Percentiles rank a stretch among this genome's conserved stretches.
Conservation (phyloP, 257 asterid species). For the Vinca minor region DNA sequence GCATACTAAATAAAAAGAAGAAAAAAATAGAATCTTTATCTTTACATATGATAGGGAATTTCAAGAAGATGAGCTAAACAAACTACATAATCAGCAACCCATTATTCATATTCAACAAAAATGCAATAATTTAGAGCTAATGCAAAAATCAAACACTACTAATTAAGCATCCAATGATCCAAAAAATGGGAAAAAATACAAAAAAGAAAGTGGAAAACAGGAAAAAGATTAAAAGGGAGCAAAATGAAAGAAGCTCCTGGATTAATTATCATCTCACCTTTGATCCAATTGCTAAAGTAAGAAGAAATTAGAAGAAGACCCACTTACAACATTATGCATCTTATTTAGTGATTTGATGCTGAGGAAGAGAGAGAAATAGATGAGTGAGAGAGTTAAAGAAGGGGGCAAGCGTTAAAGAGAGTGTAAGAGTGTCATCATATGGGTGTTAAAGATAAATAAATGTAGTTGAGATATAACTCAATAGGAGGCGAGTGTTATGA, state of each 20-base stretch:
- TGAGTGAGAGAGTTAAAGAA: not conserved
- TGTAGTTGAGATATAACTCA: too few relatives aligned
- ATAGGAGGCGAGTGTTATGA: too few relatives aligned
- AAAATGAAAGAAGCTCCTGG: too few relatives aligned
- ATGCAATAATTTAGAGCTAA: not conserved
- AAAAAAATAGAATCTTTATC: too few relatives aligned
- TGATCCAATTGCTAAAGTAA: constrained; percentile 9
- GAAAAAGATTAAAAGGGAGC: too few relatives aligned
- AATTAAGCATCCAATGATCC: not conserved
- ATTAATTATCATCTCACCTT: constrained; percentile 13
- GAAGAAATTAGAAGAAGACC: constrained; percentile 5
- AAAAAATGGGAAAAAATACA: not conserved
- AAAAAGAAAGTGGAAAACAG: not conserved
- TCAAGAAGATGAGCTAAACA: too few relatives aligned
- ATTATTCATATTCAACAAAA: not conserved
- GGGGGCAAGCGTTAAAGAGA: not conserved
- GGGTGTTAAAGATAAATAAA: too few relatives aligned
- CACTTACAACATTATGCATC: constrained; percentile 6
- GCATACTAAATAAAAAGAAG: too few relatives aligned
- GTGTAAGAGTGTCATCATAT: not conserved
- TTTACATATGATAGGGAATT: too few relatives aligned
- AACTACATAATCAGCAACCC: constrained; percentile 7
- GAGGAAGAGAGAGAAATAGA: not conserved
- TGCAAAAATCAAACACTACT: not conserved
- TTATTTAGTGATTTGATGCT: not conserved